Base-by-base conservation (phyloP, 73 alveolate genomes). In the Paramecium sexaurelia region DNA sequence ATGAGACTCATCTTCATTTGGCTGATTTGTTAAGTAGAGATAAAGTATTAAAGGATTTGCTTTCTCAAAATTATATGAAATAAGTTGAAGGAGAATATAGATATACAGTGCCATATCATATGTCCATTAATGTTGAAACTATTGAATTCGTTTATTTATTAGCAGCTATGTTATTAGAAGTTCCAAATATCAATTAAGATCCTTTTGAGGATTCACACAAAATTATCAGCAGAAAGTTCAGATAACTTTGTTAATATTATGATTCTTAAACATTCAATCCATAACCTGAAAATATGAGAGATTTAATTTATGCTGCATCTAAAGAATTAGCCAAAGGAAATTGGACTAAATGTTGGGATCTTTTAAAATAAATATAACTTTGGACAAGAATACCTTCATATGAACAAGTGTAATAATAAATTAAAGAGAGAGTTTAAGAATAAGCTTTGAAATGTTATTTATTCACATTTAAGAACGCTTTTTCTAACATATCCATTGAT, bases 301-400 rank as follows among this genome's bases (percentile, higher is more conserved):
- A 73, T 36, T 8, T 73, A 6, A 27, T 73, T 3, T 73, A 73
- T 73, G 87, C 87, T n/a, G 55, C 87, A 27, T 73, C 66, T 3
- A 32, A 73, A 7, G 87, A 73, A 36, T 73, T 73, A n/a, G 87
- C 37, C 6, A 73, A 39, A 73, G 67, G 87, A 33, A 39, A 73
- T 73, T 73, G 66, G 87, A 36, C n/a, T 13, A 73, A 73, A 39
- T 73, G 87, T 36, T 73, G 87, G 39, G 87, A 66, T 66, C 26
- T 27, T 6, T 7, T 66, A 66, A 66, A 27, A 24, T 17, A 66
- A 15, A 66, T 66, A 4, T 8, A 66, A 33, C 39, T 66, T 61
- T 61, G 83, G 83, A 61, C 87, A 4, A 73, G 57, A 33, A 73
- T 73, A 3, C 66, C 55, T 32, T 39, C 57, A 2, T 33, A 73